Evolutionary conservation across 305 asterid species (phyloP), one percentile per base, ranked within the genome.

Genomic region (Solanum aculeatissimum): DNA sequence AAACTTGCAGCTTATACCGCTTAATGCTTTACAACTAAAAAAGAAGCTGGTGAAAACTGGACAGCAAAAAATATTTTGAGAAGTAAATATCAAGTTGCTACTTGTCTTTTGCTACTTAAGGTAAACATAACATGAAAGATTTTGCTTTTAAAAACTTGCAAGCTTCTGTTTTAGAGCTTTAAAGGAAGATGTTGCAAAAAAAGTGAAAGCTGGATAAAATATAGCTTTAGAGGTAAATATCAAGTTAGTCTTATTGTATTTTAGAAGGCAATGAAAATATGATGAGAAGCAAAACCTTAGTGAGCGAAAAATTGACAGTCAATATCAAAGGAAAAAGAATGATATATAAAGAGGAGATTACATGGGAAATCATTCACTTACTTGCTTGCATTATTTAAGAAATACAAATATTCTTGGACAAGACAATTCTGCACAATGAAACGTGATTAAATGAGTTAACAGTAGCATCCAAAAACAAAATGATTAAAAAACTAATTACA

Each of bases 341-440:
- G 9, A 18, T 77, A 72, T 7, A 7, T 47, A 65, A 51, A 18
- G 75, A 35, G 75, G 75, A 81, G 55, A 80, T 80, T 70, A 29
- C 7, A 7, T 19, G 57, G n/a, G 38, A 80, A n/a, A 82, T 65
- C 19, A 4, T 53, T 29, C 60, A 84, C 88, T 89, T 81, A 89
- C 91, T 87, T 89, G 88, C 84, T 89, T 53, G 92, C 93, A 10
- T 87, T 68, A 74, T 91, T 91, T 53, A 91, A 58, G 80, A 91
- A 91, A 53, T 83, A 84, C 29, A 91, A 85, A n/a, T 83, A 89
- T 65, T 89, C 93, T 42, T 82, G 89, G 84, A 87, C 90, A 72
- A 89, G 86, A 16, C 90, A 84, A 80, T 86, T 71, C 91, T 90
- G 85, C 87, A 83, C 83, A 42, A 23, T 58, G 72, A 81, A 21